Base-by-base conservation (phyloP, 768 basidiomycete species). In the Rhodotorula diobovata region DNA sequence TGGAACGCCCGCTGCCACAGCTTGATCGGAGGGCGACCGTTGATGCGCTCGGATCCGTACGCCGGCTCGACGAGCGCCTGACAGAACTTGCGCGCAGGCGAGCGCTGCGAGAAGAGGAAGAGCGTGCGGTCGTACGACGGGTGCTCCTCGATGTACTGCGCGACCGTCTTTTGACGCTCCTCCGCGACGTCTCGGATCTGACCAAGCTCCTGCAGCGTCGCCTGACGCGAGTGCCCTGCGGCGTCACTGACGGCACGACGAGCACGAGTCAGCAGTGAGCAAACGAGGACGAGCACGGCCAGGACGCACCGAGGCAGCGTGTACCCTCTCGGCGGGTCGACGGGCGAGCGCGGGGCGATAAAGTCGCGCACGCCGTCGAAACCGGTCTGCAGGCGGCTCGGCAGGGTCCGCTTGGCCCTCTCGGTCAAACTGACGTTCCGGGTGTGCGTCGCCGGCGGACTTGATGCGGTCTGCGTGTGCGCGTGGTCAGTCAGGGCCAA, bases 91-190 rank as follows among this genome's bases (percentile, higher is more conserved):
- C 95, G 88, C 50, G 94, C 46, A 25, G 81, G 80, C 72, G 89
- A 91, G 73, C 86, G 85, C 81, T 95, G 92, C 4, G 89, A 86
- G 79, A 97, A 89, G 30, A 95, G 70, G 90, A 91, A 96, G 71
- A 97, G 89, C 1, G 90, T 86, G 77, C 87, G 90, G 80, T 97
- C 94, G 77, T 90, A 98, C 5, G 88, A 85, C 0, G 95, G 93
- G 81, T 96, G 89, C 65, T 88, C 86, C 4, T 85, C 86, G 73
- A 96, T 95, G 79, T 95, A 93, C 73, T 94, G 90, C 1, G 89
- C 88, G 78, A 71, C 45, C 28, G 55, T 34, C 32, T 71, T 30
- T 41, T 57, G 61, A 23, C 70, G 70, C 18, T 63, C 34, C 34
- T 54, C 30, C 43, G 32, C 6, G 16, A 55, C 41, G 18, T 59